These are phyloP conservation scores for Chalara sp. DNA, from an alignment of 2,329 filamentous ascomycete genomes.

Conservation along the genomic window DNA sequence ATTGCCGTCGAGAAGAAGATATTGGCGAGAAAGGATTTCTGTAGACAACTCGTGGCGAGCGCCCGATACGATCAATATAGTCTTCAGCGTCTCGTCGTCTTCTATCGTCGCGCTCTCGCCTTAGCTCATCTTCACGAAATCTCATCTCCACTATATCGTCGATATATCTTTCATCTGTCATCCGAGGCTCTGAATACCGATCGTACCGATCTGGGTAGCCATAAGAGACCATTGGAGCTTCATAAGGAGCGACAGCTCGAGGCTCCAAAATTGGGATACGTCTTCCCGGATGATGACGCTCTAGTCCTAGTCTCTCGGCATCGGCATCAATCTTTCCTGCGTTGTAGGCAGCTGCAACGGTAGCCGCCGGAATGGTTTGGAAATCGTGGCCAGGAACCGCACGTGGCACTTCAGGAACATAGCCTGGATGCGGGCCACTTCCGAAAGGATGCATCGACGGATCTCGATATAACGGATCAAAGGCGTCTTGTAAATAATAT, in stretches of 20 bases:
- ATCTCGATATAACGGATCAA: too few relatives aligned
- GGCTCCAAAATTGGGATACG: constrained; percentile 6
- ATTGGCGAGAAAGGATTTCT: constrained; percentile 1
- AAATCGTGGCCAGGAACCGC: neutral
- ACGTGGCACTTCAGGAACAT: constrained; percentile 17
- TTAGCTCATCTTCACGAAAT: constrained; percentile 2
- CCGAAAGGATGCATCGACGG: constrained; percentile 10
- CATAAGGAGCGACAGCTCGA: constrained; percentile 4
- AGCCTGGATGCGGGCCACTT: constrained; percentile 1
- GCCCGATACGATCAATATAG: constrained; percentile 12
- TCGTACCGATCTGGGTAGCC: constrained; percentile 4
- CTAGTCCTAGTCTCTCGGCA: constrained; percentile 15
- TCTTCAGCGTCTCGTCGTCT: constrained; percentile 12
- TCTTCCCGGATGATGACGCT: constrained; percentile 8
- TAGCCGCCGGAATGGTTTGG: neutral
- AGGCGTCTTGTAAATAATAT: too few relatives aligned
- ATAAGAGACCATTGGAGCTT: neutral
- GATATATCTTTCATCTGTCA: constrained; percentile 10
- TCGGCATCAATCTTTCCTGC: constrained; percentile 20
- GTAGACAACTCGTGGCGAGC: neutral
- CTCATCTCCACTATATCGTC: constrained; percentile 10
- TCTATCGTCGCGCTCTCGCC: constrained; percentile 3
- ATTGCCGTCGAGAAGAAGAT: neutral
- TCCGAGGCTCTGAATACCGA: constrained; percentile 2
- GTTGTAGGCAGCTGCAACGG: constrained; percentile 18